A percentile compares a stretch with the other conserved stretches of the same genome.
Evolutionary conservation across 2,329 filamentous ascomycete genomes (phyloP).

Genomic region (Epichloe aotearoae): DNA sequence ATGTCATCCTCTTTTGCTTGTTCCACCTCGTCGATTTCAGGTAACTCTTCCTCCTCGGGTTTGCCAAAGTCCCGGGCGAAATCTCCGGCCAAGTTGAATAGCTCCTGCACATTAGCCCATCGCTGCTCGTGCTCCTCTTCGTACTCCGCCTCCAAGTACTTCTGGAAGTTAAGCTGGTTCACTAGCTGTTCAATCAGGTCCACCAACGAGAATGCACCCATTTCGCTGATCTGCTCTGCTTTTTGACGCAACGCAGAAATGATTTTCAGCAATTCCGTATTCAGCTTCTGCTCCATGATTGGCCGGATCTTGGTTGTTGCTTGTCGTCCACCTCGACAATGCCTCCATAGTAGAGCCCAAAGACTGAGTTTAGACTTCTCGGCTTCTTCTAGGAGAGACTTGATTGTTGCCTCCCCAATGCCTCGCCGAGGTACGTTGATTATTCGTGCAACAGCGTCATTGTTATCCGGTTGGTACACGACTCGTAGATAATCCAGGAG

Average conservation of each 20-base stretch:
- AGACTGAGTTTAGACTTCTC: constrained; percentile 55
- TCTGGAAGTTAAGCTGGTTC: constrained; percentile 56
- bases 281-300: constrained; percentile 39
- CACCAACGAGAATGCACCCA: constrained; percentile 25
- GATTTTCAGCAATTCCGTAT: constrained; percentile 34
- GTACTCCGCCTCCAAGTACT: constrained; percentile 60
- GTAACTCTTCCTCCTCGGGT: constrained; percentile 40
- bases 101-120: constrained; percentile 82
- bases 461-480: constrained; percentile 72
- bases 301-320: constrained; percentile 37
- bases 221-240: constrained; percentile 14
- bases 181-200: constrained; percentile 40
- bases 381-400: constrained; percentile 61
- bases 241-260: constrained; percentile 20
- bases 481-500: constrained; percentile 80
- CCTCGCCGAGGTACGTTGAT: constrained; percentile 75
- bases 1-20: constrained; percentile 51
- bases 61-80: constrained; percentile 37
- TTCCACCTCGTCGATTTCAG: constrained; percentile 57
- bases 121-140: constrained; percentile 62
- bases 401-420: constrained; percentile 68
- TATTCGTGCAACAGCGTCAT: constrained; percentile 70
- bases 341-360: constrained; percentile 56
- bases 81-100: constrained; percentile 68
- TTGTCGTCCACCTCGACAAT: constrained; percentile 35